phyloP scores from a whole-genome alignment of 2,329 filamentous ascomycete genomes.

The Diaporthe aspalathi region DNA sequence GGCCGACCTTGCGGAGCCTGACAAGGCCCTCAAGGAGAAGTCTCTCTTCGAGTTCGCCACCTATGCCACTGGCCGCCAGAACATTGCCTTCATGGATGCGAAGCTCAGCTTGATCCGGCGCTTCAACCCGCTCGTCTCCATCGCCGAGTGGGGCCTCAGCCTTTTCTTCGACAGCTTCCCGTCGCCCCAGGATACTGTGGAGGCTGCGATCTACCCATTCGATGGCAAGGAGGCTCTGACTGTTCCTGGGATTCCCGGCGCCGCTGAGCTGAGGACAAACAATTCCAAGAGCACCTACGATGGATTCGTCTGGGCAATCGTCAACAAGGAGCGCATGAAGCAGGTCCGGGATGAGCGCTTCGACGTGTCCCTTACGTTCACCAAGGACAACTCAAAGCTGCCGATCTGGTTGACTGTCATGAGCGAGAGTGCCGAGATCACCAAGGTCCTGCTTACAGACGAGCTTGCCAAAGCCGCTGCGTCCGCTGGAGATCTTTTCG shows the following conservation, averaged over 20 bases:
- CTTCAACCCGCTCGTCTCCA: slow-evolving; percentile 78
- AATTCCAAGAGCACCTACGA: slow-evolving; percentile 79
- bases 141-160: slow-evolving; percentile 74
- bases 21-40: slow-evolving; percentile 80
- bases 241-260: slow-evolving; percentile 73
- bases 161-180: slow-evolving; percentile 85
- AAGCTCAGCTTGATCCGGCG: slow-evolving; percentile 85
- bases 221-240: slow-evolving; percentile 89
- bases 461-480: slow-evolving; percentile 85
- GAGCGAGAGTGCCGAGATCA: slow-evolving; percentile 97
- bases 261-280: slow-evolving; percentile 66
- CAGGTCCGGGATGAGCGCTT: slow-evolving; percentile 90
- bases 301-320: slow-evolving; percentile 92
- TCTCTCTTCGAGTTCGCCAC: slow-evolving; percentile 86
- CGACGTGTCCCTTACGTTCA: slow-evolving; percentile 90
- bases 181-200: slow-evolving; percentile 76
- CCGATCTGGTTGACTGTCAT: slow-evolving; percentile 92
- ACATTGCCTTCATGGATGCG: slow-evolving; percentile 90
- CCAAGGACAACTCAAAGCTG: slow-evolving; percentile 92
- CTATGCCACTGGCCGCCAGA: slow-evolving; percentile 92
- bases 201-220: slow-evolving; percentile 86
- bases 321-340: slow-evolving; percentile 96
- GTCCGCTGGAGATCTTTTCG: slow-evolving; percentile 81
- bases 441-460: slow-evolving; percentile 85
- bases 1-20: slow-evolving; percentile 61